These are phyloP conservation scores for Isatis tinctoria DNA, from an alignment of 345 rosid species.

Conservation along the genomic window DNA sequence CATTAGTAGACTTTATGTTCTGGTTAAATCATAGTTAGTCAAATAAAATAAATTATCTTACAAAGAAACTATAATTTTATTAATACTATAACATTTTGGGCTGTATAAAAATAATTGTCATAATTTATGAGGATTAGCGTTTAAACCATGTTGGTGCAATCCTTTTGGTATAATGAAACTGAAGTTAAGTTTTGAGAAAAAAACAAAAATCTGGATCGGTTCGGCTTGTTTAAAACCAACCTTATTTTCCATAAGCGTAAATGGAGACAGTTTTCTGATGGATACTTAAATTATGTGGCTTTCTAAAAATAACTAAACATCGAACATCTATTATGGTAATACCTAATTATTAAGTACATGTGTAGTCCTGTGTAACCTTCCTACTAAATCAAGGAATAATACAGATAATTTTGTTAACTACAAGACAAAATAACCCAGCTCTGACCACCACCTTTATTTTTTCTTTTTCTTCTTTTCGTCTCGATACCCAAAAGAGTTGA, in stretches of 20 bases:
- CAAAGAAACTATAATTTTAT: too few relatives aligned
- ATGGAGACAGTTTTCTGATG: neutral
- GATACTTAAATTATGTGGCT: neutral
- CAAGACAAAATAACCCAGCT: conserved; percentile 18
- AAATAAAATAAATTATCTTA: too few relatives aligned
- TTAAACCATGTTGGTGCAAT: too few relatives aligned
- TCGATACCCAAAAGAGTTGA: conserved; percentile 6
- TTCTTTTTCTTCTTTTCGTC: neutral
- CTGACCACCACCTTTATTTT: conserved; percentile 1
- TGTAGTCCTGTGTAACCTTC: neutral
- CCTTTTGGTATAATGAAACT: too few relatives aligned
- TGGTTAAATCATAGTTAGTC: too few relatives aligned
- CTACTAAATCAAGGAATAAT: neutral
- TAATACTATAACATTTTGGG: too few relatives aligned
- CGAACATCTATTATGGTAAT: neutral
- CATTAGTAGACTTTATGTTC: too few relatives aligned
- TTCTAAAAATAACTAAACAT: neutral
- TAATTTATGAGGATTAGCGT: too few relatives aligned
- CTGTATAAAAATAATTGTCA: too few relatives aligned
- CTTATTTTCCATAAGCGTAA: neutral
- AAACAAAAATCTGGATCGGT: too few relatives aligned
- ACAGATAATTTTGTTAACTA: conserved; percentile 4
- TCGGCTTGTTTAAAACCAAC: too few relatives aligned
- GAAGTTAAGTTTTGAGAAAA: too few relatives aligned
- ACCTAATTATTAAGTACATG: conserved; percentile 7